Conservation (phyloP, 371 early-diverging fungal genomes). For the Rhizopus arrhizus region DNA sequence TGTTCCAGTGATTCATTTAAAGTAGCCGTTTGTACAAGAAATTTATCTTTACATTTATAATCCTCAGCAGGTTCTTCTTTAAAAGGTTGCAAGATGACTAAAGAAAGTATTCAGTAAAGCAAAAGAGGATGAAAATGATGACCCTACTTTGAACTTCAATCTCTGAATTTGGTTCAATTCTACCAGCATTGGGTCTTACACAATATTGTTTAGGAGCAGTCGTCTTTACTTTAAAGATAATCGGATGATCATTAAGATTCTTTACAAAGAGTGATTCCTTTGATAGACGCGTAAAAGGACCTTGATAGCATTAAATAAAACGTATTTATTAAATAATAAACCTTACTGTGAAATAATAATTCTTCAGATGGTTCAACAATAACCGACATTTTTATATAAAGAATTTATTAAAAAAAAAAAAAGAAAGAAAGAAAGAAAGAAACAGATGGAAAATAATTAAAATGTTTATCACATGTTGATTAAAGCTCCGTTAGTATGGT, state of each 20-base stretch:
- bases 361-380: slow-evolving; percentile 57
- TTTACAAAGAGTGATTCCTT: slow-evolving; percentile 66
- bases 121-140: neutral
- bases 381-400: slow-evolving; percentile 52
- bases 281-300: slow-evolving; percentile 74
- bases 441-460: slow-evolving; percentile 5
- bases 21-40: slow-evolving; percentile 85
- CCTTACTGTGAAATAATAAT: slow-evolving; percentile 62
- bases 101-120: neutral
- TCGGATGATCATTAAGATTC: slow-evolving; percentile 70
- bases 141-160: slow-evolving; percentile 77
- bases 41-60: slow-evolving; percentile 92
- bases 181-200: slow-evolving; percentile 94
- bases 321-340: neutral
- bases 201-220: slow-evolving; percentile 97
- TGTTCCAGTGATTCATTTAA: slow-evolving; percentile 59
- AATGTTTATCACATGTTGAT: slow-evolving; percentile 7
- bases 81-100: slow-evolving; percentile 89
- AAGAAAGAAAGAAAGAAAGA: slow-evolving; percentile 5
- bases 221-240: slow-evolving; percentile 96
- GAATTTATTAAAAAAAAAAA: neutral
- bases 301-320: slow-evolving; percentile 32
- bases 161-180: slow-evolving; percentile 72
- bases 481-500: slow-evolving; percentile 11
- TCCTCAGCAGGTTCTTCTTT: slow-evolving; percentile 80